Evolutionary conservation across 768 basidiomycete species (phyloP).

Genomic region (Termitomyces heimii): DNA sequence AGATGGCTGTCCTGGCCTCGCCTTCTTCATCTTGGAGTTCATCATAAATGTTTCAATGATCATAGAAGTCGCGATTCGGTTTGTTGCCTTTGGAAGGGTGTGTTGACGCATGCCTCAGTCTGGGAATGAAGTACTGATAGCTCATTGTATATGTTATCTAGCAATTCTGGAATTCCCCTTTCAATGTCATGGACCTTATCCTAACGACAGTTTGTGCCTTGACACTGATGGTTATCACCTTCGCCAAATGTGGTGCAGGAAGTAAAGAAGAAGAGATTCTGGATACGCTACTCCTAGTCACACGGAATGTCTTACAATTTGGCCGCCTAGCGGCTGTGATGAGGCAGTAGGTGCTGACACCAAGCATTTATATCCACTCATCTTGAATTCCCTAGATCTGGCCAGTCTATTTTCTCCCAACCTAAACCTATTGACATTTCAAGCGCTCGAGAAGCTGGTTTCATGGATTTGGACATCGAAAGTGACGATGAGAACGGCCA

Average conservation of each 20-base stretch:
- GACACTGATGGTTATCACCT: conserved; percentile 83
- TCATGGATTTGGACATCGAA: conserved; percentile 70
- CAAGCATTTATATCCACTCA: neutral
- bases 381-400: conserved; percentile 47
- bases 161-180: conserved; percentile 97
- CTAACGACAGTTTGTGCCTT: conserved; percentile 86
- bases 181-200: conserved; percentile 84
- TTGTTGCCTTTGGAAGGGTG: conserved; percentile 91
- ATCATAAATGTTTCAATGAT: conserved; percentile 93
- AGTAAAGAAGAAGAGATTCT: conserved; percentile 93
- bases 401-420: conserved; percentile 82
- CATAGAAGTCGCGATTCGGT: conserved; percentile 83
- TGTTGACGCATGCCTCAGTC: conserved; percentile 23
- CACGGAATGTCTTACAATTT: conserved; percentile 90
- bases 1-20: conserved; percentile 79
- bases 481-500: conserved; percentile 59
- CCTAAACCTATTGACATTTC: conserved; percentile 85
- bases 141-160: conserved; percentile 23
- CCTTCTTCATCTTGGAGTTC: conserved; percentile 87
- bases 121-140: neutral
- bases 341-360: conserved; percentile 66
- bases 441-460: conserved; percentile 59
- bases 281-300: conserved; percentile 88
- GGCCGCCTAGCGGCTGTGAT: conserved; percentile 88
- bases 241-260: conserved; percentile 75